Evolutionary conservation across 2,329 filamentous ascomycete species (phyloP).

Genomic region (Tolypocladium ovalisporum): DNA sequence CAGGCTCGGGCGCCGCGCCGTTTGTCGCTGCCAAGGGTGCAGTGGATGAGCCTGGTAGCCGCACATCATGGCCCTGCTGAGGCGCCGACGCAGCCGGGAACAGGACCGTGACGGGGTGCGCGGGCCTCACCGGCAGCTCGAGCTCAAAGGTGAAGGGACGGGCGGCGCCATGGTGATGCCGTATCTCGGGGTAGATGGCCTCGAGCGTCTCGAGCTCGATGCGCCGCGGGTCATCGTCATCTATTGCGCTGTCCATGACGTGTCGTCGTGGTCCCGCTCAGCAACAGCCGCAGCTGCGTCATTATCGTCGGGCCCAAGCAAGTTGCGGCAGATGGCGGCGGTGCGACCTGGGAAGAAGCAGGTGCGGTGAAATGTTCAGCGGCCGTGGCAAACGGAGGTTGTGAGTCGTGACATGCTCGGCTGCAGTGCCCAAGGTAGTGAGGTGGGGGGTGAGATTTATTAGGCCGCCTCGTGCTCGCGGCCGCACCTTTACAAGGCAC

Average conservation of each 20-base stretch:
- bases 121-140: slow-evolving; percentile 46
- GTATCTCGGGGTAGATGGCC: slow-evolving; percentile 59
- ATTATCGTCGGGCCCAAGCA: not conserved
- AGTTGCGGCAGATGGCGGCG: not conserved
- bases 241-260: slow-evolving; percentile 29
- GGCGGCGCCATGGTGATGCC: slow-evolving; percentile 24
- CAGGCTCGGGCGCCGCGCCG: slow-evolving; percentile 7
- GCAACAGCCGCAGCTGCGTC: not conserved
- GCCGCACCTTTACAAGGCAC: not conserved
- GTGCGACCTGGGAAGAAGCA: not conserved
- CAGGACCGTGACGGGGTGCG: slow-evolving; percentile 41
- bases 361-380: not conserved
- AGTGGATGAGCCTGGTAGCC: not conserved
- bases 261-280: not conserved
- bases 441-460: not conserved
- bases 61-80: not conserved
- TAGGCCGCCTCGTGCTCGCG: not conserved
- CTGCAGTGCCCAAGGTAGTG: too few species aligned
- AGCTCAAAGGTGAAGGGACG: slow-evolving; percentile 37
- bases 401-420: not conserved
- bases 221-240: slow-evolving; percentile 45
- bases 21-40: not conserved
- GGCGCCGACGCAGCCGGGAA: slow-evolving; percentile 36
- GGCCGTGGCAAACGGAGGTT: not conserved
- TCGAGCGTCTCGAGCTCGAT: slow-evolving; percentile 49